phyloP scores from a whole-genome alignment of 2,329 filamentous ascomycete genomes.

The Epichloe bromicola region DNA sequence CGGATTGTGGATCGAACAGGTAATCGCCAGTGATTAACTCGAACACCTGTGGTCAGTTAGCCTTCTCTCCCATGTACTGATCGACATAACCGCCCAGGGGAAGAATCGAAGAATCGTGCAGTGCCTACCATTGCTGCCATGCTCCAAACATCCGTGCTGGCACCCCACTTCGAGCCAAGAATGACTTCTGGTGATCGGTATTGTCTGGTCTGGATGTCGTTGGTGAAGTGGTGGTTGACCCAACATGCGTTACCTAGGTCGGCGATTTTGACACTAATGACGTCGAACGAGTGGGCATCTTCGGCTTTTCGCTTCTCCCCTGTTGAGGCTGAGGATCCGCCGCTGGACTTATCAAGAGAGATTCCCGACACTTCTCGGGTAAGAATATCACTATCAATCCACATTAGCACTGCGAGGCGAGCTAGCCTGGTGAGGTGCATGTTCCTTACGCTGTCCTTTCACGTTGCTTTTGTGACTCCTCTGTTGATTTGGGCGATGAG shows the following conservation, averaged over 20 bases:
- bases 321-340: constrained; percentile 33
- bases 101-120: not conserved
- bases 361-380: constrained; percentile 92
- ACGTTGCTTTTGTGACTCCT: constrained; percentile 64
- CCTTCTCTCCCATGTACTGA: not conserved
- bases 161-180: constrained; percentile 91
- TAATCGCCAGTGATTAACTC: constrained; percentile 98
- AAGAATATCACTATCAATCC: constrained; percentile 56
- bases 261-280: constrained; percentile 97
- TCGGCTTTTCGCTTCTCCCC: constrained; percentile 52
- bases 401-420: constrained; percentile 4
- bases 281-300: constrained; percentile 46
- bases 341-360: constrained; percentile 64
- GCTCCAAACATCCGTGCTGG: constrained; percentile 98
- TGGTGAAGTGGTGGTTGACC: constrained; percentile 98
- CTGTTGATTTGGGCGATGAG: constrained; percentile 37
- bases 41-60: constrained; percentile 53
- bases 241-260: constrained; percentile 97
- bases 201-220: constrained; percentile 96
- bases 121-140: constrained; percentile 94
- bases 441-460: constrained; percentile 81
- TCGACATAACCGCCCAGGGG: not conserved
- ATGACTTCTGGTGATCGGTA: constrained; percentile 97
- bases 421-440: not conserved
- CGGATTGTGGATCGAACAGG: constrained; percentile 94